Base-by-base conservation (phyloP, 208 protist species). In the Dictyostelium gargantuum region DNA sequence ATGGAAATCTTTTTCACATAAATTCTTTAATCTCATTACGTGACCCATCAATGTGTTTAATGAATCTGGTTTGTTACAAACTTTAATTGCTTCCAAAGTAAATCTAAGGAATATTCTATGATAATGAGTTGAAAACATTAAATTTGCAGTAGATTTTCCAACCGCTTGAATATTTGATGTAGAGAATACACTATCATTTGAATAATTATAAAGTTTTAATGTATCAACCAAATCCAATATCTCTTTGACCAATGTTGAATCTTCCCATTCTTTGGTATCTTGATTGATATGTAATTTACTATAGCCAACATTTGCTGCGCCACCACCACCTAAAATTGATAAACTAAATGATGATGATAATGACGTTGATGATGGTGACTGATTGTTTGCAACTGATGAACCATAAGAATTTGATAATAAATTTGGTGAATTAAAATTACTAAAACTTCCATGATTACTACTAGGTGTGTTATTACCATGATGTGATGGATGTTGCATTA, bases 41-140 rank as follows among this genome's bases (percentile, higher is more conserved):
- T 86, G 46, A 15, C 0, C 13, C 23, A 75, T 72, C 6, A 86
- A n/a, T 3, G 56, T n/a, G 11, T 61, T 26, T 11, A 52, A 11
- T 40, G 21, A 42, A 32, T 89, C 70, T n/a, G 19, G 9, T 52
- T 17, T 56, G 26, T 89, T 77, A 42, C 82, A 77, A 52, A 23
- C 8, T 42, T 89, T 89, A n/a, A 89, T 38, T 3, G 29, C 23
- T 54, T 89, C 82, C 13, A 89, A 66, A 11, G 70, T 54, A 6
- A 89, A 76, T 26, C 82, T 11, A 23, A 76, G 19, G 11, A 89
- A 52, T 17, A 89, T 52, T 48, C 82, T 26, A 23, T 89, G 70
- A 50, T 89, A 50, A n/a, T 89, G 82, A 61, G 42, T 68, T 21
- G 44, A 40, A 38, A 79, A 89, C 35, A 89, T 79, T 23, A 40